Evolutionary conservation across 192 early-diverging fungal genomes (phyloP).

Genomic region (Coemansia sp.): DNA sequence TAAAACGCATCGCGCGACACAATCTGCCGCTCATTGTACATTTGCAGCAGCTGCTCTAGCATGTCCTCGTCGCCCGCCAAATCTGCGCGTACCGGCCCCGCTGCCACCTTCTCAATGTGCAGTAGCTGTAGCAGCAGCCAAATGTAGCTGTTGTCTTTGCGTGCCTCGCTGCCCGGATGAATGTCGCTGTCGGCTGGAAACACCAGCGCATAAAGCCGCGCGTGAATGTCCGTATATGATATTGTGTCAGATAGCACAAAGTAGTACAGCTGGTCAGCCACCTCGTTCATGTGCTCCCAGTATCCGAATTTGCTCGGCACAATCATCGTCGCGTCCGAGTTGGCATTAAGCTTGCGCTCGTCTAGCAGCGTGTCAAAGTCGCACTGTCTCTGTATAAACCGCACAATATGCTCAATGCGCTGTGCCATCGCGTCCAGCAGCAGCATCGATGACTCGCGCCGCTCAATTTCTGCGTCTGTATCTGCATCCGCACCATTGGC

Average conservation of each 20-base stretch:
- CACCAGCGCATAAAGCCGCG: slow-evolving; percentile 58
- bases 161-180: slow-evolving; percentile 40
- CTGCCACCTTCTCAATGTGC: slow-evolving; percentile 66
- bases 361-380: slow-evolving; percentile 54
- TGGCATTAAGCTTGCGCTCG: slow-evolving; percentile 35
- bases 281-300: slow-evolving; percentile 75
- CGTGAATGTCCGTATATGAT: slow-evolving; percentile 59
- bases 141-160: slow-evolving; percentile 72
- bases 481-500: neutral
- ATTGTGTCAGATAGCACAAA: slow-evolving; percentile 63
- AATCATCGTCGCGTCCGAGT: slow-evolving; percentile 57
- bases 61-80: slow-evolving; percentile 69
- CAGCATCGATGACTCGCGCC: slow-evolving; percentile 35
- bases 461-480: slow-evolving; percentile 30
- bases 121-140: slow-evolving; percentile 72
- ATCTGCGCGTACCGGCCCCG: slow-evolving; percentile 63
- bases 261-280: slow-evolving; percentile 74
- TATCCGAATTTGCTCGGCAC: slow-evolving; percentile 68
- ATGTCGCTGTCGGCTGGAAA: slow-evolving; percentile 58
- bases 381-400: slow-evolving; percentile 51
- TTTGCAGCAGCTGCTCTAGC: slow-evolving; percentile 65
- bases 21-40: slow-evolving; percentile 77
- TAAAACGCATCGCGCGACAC: slow-evolving; percentile 72
- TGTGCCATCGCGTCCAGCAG: slow-evolving; percentile 50
- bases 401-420: slow-evolving; percentile 38